These are phyloP conservation scores for Crithidia bombi DNA, from an alignment of 208 protist genomes.

Conservation along the genomic window DNA sequence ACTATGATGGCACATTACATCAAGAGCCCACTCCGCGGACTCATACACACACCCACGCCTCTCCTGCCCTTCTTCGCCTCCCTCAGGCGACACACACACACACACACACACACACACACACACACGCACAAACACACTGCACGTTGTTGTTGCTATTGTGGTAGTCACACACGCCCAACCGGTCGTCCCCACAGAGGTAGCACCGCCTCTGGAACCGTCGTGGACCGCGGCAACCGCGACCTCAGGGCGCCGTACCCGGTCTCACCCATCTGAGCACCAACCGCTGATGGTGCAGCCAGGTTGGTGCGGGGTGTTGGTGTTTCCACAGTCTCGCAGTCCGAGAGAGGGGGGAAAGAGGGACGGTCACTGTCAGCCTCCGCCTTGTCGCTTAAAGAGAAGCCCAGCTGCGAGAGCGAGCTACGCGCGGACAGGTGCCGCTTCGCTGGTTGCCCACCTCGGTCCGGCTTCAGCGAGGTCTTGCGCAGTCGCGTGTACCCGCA, in stretches of 20 bases:
- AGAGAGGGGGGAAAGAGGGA: too few relatives aligned
- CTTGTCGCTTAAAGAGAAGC: background rate
- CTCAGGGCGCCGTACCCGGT: background rate
- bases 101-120: conserved; percentile 1
- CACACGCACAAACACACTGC: background rate
- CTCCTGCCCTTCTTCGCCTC: background rate
- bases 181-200: conserved; percentile 10
- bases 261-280: background rate
- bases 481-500: background rate
- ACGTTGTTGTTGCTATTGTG: background rate
- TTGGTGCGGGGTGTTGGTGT: too few relatives aligned
- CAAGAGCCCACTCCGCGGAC: too few relatives aligned
- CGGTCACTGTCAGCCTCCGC: background rate
- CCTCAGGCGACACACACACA: background rate
- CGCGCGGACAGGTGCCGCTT: background rate
- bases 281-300: background rate
- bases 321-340: too few relatives aligned
- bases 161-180: background rate
- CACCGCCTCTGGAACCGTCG: background rate
- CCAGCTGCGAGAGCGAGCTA: background rate
- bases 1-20: too few relatives aligned
- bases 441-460: background rate
- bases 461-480: background rate
- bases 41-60: too few relatives aligned
- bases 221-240: background rate